Evolutionary conservation across 495 filamentous ascomycete genomes (phyloP).

Genomic region (Staphylotrichum longicolle): DNA sequence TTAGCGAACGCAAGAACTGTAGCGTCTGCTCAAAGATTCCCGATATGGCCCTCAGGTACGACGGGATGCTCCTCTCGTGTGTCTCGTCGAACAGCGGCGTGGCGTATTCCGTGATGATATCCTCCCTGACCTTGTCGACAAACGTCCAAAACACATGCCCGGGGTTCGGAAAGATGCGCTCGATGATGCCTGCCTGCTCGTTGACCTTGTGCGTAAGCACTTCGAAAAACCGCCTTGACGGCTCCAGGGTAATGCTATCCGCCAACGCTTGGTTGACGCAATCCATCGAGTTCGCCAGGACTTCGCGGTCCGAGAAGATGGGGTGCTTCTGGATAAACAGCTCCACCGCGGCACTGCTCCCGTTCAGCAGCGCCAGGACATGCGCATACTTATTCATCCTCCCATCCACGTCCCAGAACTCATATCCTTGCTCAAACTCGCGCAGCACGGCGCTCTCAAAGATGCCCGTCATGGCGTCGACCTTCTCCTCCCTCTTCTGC

Average conservation of each 20-base stretch:
- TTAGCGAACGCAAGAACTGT: conserved; percentile 67
- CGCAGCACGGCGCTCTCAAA: conserved; percentile 88
- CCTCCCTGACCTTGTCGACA: conserved; percentile 76
- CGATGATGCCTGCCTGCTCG: conserved; percentile 79
- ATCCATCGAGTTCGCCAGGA: conserved; percentile 74
- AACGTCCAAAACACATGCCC: conserved; percentile 72
- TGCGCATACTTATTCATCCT: conserved; percentile 85
- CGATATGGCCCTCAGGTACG: conserved; percentile 83
- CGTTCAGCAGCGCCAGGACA: conserved; percentile 79
- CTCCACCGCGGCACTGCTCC: conserved; percentile 72
- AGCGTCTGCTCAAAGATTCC: conserved; percentile 82
- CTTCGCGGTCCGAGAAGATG: conserved; percentile 68
- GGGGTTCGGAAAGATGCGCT: conserved; percentile 78
- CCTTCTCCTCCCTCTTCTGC: conserved; percentile 62
- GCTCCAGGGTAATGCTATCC: conserved; percentile 66
- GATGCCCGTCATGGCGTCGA: conserved; percentile 71
- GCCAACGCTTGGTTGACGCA: conserved; percentile 67
- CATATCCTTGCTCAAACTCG: conserved; percentile 90
- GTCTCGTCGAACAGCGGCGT: conserved; percentile 87
- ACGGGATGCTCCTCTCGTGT: conserved; percentile 69
- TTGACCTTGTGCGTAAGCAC: conserved; percentile 69
- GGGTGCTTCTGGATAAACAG: conserved; percentile 85
- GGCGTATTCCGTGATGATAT: conserved; percentile 82
- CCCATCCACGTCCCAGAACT: conserved; percentile 84
- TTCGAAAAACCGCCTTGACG: conserved; percentile 79